Evolutionary conservation across 1,284 basidiomycete species (phyloP).

Genomic region (Coniferiporia sulphurascens): DNA sequence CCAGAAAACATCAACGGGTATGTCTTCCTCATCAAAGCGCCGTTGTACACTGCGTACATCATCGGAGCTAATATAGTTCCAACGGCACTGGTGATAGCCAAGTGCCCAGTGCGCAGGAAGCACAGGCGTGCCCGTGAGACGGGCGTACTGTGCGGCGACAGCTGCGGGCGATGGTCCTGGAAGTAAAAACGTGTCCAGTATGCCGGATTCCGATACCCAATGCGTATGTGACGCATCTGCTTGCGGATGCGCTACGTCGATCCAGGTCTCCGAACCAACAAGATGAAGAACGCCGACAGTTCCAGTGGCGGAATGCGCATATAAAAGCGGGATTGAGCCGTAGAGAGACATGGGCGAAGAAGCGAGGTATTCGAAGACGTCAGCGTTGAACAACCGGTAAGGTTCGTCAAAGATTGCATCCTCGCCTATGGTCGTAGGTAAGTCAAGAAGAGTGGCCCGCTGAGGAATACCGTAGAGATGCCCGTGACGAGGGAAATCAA

Average conservation of each 20-base stretch:
- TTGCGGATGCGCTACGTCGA: slow-evolving; percentile 75
- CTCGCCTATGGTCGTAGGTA: slow-evolving; percentile 80
- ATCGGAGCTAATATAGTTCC: slow-evolving; percentile 94
- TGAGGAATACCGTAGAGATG: slow-evolving; percentile 96
- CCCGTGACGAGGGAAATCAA: slow-evolving; percentile 87
- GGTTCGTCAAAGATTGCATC: slow-evolving; percentile 79
- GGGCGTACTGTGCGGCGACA: slow-evolving; percentile 83
- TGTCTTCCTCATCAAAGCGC: slow-evolving; percentile 88
- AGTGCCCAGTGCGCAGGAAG: slow-evolving; percentile 90
- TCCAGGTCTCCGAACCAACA: slow-evolving; percentile 93
- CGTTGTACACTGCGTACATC: slow-evolving; percentile 87
- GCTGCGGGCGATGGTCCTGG: slow-evolving; percentile 82
- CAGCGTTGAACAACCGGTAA: slow-evolving; percentile 93
- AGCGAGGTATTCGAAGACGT: slow-evolving; percentile 96
- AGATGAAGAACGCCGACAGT: slow-evolving; percentile 91
- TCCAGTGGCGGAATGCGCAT: slow-evolving; percentile 76
- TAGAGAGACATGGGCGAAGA: slow-evolving; percentile 91
- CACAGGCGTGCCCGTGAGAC: slow-evolving; percentile 80
- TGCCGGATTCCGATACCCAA: slow-evolving; percentile 96
- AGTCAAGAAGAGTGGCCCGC: slow-evolving; percentile 86
- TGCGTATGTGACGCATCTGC: slow-evolving; percentile 77
- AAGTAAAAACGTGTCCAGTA: slow-evolving; percentile 91
- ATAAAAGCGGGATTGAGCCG: slow-evolving; percentile 88
- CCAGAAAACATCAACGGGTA: slow-evolving; percentile 98
- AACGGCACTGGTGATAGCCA: slow-evolving; percentile 96